Percentiles rank a stretch among this genome's conserved stretches.
Evolutionary conservation across 2,329 filamentous ascomycete species (phyloP).

Genomic region (Arthrinium phaeospermum): DNA sequence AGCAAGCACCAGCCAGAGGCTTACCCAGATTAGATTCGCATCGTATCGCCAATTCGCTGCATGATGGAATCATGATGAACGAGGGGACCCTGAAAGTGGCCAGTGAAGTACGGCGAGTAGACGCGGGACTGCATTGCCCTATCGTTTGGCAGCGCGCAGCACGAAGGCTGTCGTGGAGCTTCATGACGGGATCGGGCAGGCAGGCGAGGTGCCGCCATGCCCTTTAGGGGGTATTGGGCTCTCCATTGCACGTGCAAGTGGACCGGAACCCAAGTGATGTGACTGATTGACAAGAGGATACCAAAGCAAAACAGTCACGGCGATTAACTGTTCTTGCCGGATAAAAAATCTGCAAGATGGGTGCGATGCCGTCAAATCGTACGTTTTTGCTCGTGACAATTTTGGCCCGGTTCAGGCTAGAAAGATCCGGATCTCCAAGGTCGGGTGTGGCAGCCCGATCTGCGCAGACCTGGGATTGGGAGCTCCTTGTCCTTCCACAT

Average conservation of each 20-base stretch:
- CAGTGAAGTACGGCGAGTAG: neutral
- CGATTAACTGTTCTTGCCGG: neutral
- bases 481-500: neutral
- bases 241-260: neutral
- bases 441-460: neutral
- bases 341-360: neutral
- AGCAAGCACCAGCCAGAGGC: neutral
- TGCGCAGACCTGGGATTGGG: neutral
- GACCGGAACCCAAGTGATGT: neutral
- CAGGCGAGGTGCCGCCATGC: no score
- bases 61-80: conserved; percentile 2
- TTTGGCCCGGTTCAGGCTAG: neutral
- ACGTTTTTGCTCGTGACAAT: conserved; percentile 4
- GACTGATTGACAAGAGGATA: neutral
- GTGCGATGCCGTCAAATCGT: conserved; percentile 3
- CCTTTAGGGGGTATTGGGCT: neutral
- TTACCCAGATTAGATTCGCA: neutral
- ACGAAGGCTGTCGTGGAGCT: neutral
- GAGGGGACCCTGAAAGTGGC: neutral
- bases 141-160: neutral
- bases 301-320: neutral
- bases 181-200: neutral
- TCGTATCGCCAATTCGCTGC: neutral
- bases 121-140: conserved; percentile 1
- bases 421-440: neutral